Conservation (phyloP, 345 rosid genomes). For the Chamaenerion angustifolium region DNA sequence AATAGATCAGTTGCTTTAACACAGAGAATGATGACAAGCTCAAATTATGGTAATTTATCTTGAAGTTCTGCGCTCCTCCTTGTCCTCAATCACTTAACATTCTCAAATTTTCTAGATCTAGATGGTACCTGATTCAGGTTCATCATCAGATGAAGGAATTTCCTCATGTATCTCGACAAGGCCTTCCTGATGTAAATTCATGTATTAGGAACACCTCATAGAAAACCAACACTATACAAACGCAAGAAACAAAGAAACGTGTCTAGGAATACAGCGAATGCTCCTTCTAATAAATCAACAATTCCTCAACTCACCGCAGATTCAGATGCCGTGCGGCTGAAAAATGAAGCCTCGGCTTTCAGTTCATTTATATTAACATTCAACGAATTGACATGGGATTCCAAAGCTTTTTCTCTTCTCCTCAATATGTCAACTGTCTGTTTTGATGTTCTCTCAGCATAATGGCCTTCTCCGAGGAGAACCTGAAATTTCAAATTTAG, state of each 20-base stretch:
- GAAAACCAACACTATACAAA: neutral
- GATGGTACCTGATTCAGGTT: slow-evolving; percentile 23
- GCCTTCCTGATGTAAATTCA: slow-evolving; percentile 43
- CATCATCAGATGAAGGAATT: slow-evolving; percentile 27
- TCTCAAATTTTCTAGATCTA: no score
- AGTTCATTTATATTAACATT: slow-evolving; percentile 66
- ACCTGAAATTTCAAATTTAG: slow-evolving; percentile 25
- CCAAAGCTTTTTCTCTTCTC: slow-evolving; percentile 64
- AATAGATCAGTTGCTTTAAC: no score
- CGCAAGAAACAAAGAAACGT: neutral
- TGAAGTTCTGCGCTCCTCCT: no score
- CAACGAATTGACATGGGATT: slow-evolving; percentile 42
- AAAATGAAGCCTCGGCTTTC: slow-evolving; percentile 65
- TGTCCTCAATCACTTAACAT: no score
- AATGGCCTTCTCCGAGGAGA: slow-evolving; percentile 72
- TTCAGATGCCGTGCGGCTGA: slow-evolving; percentile 63
- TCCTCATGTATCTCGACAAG: slow-evolving; percentile 90
- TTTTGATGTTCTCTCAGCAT: slow-evolving; percentile 58
- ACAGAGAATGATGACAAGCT: no score
- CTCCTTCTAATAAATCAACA: neutral
- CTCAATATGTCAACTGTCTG: slow-evolving; percentile 65
- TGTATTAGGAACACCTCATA: neutral
- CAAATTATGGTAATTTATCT: no score
- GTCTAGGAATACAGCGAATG: neutral
- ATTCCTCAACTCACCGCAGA: slow-evolving; percentile 36